A percentile compares a stretch with the other conserved stretches of the same genome.
phyloP scores from a whole-genome alignment of 805 yeast species.

The Tetrapisispora iriomotensis region DNA sequence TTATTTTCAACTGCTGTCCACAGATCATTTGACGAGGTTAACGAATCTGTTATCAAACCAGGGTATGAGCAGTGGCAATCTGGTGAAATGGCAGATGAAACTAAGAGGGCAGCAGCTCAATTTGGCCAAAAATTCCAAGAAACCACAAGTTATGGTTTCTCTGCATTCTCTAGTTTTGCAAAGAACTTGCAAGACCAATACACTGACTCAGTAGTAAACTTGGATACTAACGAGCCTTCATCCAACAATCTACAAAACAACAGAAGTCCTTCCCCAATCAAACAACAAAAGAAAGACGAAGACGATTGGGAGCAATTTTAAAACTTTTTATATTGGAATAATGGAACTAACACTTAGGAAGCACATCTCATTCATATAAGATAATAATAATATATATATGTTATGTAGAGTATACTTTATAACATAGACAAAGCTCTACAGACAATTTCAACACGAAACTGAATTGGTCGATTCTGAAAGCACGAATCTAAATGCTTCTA shows the following conservation, averaged over 20 bases:
- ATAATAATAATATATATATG: no score
- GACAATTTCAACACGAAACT: no score
- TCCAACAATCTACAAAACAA: conserved; percentile 41
- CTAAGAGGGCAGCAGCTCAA: conserved; percentile 89
- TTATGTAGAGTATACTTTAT: no score
- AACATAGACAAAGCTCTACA: no score
- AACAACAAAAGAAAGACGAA: conserved; percentile 33
- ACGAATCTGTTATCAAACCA: conserved; percentile 86
- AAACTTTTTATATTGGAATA: no score
- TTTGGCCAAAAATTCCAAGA: conserved; percentile 92
- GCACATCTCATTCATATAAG: no score
- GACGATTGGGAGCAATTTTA: conserved; percentile 66
- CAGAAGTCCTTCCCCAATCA: conserved; percentile 25
- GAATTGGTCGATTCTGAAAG: no score
- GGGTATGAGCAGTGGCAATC: conserved; percentile 62
- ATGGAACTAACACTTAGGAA: no score
- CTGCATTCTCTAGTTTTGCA: conserved; percentile 53
- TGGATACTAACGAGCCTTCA: not conserved
- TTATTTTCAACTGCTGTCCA: conserved; percentile 77
- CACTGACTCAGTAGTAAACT: conserved; percentile 13
- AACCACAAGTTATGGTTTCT: conserved; percentile 67
- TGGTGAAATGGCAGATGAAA: conserved; percentile 70
- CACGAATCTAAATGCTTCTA: not conserved
- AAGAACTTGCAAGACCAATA: conserved; percentile 31
- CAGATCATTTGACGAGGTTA: conserved; percentile 76